Base-by-base conservation (phyloP, 495 filamentous ascomycete species). In the Chlorociboria aeruginascens region DNA sequence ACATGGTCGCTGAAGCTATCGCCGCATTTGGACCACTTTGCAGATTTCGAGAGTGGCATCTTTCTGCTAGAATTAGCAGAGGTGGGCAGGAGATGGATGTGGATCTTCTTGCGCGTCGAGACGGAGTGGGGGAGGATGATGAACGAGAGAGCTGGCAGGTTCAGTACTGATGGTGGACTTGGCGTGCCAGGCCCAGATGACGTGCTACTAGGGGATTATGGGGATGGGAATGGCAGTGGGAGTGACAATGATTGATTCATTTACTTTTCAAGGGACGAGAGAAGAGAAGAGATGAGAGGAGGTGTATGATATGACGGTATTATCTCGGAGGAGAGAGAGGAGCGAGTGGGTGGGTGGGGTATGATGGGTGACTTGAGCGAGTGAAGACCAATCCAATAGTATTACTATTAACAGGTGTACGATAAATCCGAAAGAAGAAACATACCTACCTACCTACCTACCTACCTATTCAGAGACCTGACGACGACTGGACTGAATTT, bases 21-120 rank as follows among this genome's bases (percentile, higher is more conserved):
- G 36, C 79, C 87, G 29, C 81, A 83, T 56, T 67, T 97, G 41
- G 80, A 86, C 54, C 82, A 83, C 63, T 76, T 92, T 34, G 81
- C 82, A 52, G 86, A 95, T 56, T 77, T 85, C 51, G 92, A 97
- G 65, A 79, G 81, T 42, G 71, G 72, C 1, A 81, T 97, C 33
- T 98, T 95, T 61, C 50, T 87, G n/a, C 76, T 96, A 53, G 82
- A 95, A 68, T 68, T 83, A 33, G 67, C 92, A 13, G 92, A 98
- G 64, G 81, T 97, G 7, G 72, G 83, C 14, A 76, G 92, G 35
- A 74, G 92, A 13, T 96, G 89, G 89, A 76, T 97, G 55, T 98
- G 92, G 92, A 85, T 92, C 39, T 96, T 97, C 65, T 89, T 97
- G 62, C 77, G 92, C 3, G 79, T 89, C 17, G 92, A 98, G 70